These are phyloP conservation scores for Blastocystis sp. DNA, from an alignment of 352 stramenopile genomes.

Conservation along the genomic window DNA sequence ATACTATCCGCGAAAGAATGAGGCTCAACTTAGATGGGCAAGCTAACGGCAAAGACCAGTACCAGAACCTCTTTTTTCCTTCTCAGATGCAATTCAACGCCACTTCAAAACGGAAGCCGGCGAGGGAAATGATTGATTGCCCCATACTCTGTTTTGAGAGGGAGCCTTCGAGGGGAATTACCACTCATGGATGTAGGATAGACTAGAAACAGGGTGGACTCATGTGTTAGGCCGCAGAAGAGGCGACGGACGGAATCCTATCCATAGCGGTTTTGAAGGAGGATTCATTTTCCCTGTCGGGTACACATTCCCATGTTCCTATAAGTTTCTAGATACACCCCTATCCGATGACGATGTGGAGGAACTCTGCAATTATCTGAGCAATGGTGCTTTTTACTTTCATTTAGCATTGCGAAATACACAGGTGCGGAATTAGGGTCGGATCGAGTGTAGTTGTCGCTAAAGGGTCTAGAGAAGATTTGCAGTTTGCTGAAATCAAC, in stretches of 20 bases:
- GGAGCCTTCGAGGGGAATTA: too few relatives aligned
- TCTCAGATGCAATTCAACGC: too few relatives aligned
- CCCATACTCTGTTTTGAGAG: too few relatives aligned
- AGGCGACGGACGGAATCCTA: not conserved
- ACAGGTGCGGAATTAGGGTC: not conserved
- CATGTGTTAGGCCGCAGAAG: not conserved
- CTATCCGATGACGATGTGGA: conserved; percentile 10
- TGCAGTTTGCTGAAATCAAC: conserved; percentile 2
- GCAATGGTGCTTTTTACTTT: not conserved
- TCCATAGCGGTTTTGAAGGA: not conserved
- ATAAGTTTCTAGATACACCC: not conserved
- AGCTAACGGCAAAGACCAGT: too few relatives aligned
- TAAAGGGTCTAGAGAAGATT: not conserved
- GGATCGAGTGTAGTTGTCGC: conserved; percentile 1
- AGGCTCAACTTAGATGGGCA: too few relatives aligned
- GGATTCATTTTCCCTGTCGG: not conserved
- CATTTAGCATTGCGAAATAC: conserved; percentile 7
- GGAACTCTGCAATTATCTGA: conserved; percentile 34
- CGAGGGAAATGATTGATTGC: too few relatives aligned
- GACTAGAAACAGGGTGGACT: not conserved
- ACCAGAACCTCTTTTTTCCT: too few relatives aligned
- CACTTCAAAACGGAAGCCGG: too few relatives aligned
- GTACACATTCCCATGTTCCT: not conserved
- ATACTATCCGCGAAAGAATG: too few relatives aligned
- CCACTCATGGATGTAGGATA: not conserved